Evolutionary conservation across 192 early-diverging fungal species (phyloP), one percentile per base, ranked within the genome.

Genomic region (Fimicolochytrium jonesii): DNA sequence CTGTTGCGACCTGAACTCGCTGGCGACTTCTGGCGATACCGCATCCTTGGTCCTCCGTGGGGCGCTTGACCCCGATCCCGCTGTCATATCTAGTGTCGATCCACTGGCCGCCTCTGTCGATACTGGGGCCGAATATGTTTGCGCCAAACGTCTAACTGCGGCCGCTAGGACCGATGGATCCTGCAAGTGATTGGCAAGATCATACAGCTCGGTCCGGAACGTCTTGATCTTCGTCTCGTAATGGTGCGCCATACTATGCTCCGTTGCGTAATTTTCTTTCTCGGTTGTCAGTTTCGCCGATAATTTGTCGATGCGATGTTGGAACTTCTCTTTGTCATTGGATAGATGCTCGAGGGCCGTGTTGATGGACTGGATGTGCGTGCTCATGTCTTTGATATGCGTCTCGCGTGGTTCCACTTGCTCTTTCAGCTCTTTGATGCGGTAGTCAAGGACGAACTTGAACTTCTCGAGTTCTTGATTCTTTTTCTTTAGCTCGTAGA

Each of bases 401-500:
- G 45, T 67, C 52, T 85, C 83, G 39, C 80, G 63, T 32, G 82
- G 80, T 51, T 84, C 79, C 23, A 85, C 71, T 55, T 85, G 74
- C 41, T 71, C 68, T 62, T 84, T 82, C 11, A 83, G 59, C 55
- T 82, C 78, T 59, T 83, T 83, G 53, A 83, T 83, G 13, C 70
- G 54, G 57, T 62, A 79, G 49, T 83, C 81, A 7, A 83, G 64
- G 6, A 84, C 80, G 65, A 82, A 84, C 57, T 82, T 82, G 67
- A 68, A 80, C 64, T 82, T 84, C 66, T 84, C 82, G n/a, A 84
- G 69, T 46, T 84, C 79, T 59, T 84, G 82, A 48, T 84, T 83
- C 44, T 77, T 73, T 56, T 84, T 84, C 36, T 84, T 84, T 2
- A 84, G 55, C 33, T 82, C 80, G 37, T 82, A 84, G 15, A 83